Evolutionary conservation across 148 eudicot genomes (phyloP), one percentile per base, ranked within the genome.

Genomic region (Suaeda aralocaspica): DNA sequence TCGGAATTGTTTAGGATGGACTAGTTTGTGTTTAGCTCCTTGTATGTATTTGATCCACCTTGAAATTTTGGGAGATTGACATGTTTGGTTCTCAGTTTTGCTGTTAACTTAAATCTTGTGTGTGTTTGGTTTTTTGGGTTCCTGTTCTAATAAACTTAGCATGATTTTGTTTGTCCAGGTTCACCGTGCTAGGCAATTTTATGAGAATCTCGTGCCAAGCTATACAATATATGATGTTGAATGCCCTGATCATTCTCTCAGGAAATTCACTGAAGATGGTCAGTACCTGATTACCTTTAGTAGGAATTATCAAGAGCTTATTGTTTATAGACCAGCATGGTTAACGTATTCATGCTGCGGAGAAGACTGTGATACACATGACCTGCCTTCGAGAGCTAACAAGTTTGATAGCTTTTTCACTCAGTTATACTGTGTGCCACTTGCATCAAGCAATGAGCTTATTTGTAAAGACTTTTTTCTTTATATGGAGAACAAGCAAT

Each of bases 241-340:
- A 72, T 89, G 92, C 77, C 97, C 98, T 7, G 98, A 94, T 77
- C 74, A 87, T 82, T 82, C 86, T 16, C 87, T 94, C 72, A 89
- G 97, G 29, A 94, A 94, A 84, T 94, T 94, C 85, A 94, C 97
- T 36, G 98, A 94, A 50, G 98, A 94, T 78, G 98, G 98, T 21
- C 85, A 79, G 67, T 94, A 89, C 74, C 84, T 94, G 55, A 77
- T 94, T 66, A 85, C 86, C 82, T 94, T 91, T 83, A 89, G 92
- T 80, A 84, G 91, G 77, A 89, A 91, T 78, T 87, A 84, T 76
- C 98, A 89, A 76, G 91, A 91, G 71, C 83, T 94, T 25, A 73
- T 94, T 81, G 96, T 94, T 46, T 91, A 87, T 76, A 83, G 97
- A 61, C 92, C 98, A 66, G 59, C 83, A 64, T 94, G 98, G 98